These are phyloP conservation scores for Sclerospora graminicola DNA, from an alignment of 352 stramenopile species.

Conservation along the genomic window DNA sequence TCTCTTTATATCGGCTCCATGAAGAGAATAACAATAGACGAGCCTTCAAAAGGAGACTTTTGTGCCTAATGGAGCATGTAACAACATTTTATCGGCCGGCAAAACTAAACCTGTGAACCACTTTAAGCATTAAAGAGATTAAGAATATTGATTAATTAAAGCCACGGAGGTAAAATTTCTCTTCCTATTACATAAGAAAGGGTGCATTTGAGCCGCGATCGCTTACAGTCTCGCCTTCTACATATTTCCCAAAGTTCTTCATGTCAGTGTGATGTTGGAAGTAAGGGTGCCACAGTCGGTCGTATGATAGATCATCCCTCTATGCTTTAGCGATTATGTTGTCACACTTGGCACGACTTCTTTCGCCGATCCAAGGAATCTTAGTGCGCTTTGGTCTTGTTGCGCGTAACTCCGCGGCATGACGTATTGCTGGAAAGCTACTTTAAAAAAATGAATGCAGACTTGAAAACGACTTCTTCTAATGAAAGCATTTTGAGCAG, in stretches of 20 bases:
- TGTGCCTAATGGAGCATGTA: too few species aligned
- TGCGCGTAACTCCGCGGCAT: conserved; percentile 59
- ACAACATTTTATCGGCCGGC: too few species aligned
- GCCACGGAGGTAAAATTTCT: too few species aligned
- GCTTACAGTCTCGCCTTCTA: conserved; percentile 19
- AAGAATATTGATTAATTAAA: too few species aligned
- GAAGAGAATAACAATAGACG: too few species aligned
- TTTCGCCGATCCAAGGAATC: conserved; percentile 76
- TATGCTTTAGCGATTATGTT: conserved; percentile 44
- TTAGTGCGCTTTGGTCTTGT: conserved; percentile 58
- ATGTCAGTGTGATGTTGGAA: conserved; percentile 65
- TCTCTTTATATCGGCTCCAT: too few species aligned
- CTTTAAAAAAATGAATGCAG: conserved; percentile 56
- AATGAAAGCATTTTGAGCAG: conserved; percentile 54
- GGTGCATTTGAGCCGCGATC: conserved; percentile 49
- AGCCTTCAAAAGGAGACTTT: too few species aligned
- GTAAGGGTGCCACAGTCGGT: conserved; percentile 68
- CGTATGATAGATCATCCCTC: conserved; percentile 67
- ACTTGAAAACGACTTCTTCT: conserved; percentile 54
- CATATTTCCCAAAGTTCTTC: conserved; percentile 48
- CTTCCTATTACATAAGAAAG: conserved; percentile 40
- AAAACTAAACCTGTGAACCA: too few species aligned
- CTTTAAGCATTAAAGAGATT: too few species aligned
- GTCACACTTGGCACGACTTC: conserved; percentile 59
- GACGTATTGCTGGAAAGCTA: conserved; percentile 62